Evolutionary conservation across 306 rosid genomes (phyloP).

Genomic region (Purshia tridentata): DNA sequence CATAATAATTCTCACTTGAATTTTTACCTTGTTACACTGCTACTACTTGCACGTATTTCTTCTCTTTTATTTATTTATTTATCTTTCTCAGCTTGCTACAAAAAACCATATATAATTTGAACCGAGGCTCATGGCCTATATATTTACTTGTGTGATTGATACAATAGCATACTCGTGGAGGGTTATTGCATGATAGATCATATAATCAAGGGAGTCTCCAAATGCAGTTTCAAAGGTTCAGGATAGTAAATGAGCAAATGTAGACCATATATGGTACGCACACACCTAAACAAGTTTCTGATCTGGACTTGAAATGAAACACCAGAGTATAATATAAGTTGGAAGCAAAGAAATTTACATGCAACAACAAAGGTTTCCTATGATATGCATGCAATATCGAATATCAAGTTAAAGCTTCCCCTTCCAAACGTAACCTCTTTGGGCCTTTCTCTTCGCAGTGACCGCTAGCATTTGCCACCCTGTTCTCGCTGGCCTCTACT

Average conservation of each 20-base stretch:
- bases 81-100: too few relatives aligned
- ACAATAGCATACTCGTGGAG: too few relatives aligned
- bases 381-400: constrained; percentile 47
- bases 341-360: constrained; percentile 29
- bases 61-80: too few relatives aligned
- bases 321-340: constrained; percentile 8
- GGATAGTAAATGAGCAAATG: constrained; percentile 39
- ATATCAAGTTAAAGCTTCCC: constrained; percentile 55
- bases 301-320: constrained; percentile 38
- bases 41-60: too few relatives aligned
- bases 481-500: constrained; percentile 66
- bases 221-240: constrained; percentile 40
- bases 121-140: too few relatives aligned
- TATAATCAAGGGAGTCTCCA: constrained; percentile 34
- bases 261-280: constrained; percentile 51
- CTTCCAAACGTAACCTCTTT: constrained; percentile 75
- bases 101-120: too few relatives aligned
- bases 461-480: constrained; percentile 40
- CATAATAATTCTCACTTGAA: too few relatives aligned
- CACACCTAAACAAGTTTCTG: constrained; percentile 63
- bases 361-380: constrained; percentile 50
- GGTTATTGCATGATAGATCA: too few relatives aligned
- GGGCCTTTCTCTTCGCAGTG: constrained; percentile 71
- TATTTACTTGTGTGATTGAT: too few relatives aligned
- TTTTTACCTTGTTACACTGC: too few relatives aligned